Base-by-base conservation (phyloP, 352 stramenopile species). In the Aphanomyces invadans region DNA sequence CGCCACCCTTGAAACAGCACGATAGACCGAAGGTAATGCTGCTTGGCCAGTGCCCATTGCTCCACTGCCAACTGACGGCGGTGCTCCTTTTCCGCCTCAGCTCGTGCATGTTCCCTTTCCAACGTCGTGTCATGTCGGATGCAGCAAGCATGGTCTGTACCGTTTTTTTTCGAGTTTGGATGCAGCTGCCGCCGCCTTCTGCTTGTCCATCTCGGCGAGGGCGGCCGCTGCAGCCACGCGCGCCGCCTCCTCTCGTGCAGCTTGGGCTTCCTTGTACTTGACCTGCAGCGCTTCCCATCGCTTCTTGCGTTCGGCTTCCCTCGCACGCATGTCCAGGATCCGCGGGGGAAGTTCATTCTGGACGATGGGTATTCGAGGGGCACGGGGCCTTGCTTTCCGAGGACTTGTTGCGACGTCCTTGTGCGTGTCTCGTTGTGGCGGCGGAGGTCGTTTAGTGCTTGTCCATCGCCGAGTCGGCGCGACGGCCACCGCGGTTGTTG, bases 231-330 rank as follows among this genome's bases (percentile, higher is more conserved):
- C 21, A 26, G 28, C 23, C 44, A 26, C 33, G 23, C 17, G 23
- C 25, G 33, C 59, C 23, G 36, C 23, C 25, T 56, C 59, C 12
- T 23, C 44, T 3, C 28, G 11, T 17, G 19, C 12, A 4, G 5
- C 25, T 33, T 66, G 59, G 19, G 45, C 44, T 23, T 60, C 29
- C 46, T 57, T 57, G 29, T 66, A 66, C 46, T 57, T 66, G 9
- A 29, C 21, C 29, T 66, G 59, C 7, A 66, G 28, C 19, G 23
- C 21, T 21, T 56, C 46, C 59, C 59, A 66, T 11, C 59, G 42
- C 28, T 19, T 21, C 33, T 66, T 56, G 2, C 59, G 23, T 29
- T 66, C 38, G n/a, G 59, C 59, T 28, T 53, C 28, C 21, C 59
- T 23, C 25, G 38, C 33, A 25, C 28, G 38, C 59, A 66, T 66